phyloP scores from a whole-genome alignment of 225 moss, liverwort and hornwort genomes.

The Rhytidiadelphus loreus region DNA sequence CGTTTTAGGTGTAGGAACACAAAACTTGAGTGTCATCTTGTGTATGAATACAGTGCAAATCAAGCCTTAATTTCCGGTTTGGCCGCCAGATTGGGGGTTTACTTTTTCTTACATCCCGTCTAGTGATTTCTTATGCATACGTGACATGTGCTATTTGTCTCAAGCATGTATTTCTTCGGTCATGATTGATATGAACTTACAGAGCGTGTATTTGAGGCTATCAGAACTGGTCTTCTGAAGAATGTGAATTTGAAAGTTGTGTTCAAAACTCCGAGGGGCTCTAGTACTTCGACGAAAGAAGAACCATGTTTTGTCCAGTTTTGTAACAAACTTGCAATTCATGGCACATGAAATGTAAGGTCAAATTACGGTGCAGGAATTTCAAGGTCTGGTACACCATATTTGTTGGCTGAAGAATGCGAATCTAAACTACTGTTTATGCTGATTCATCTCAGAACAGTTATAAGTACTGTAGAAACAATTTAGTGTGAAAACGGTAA shows the following conservation, averaged over 20 bases:
- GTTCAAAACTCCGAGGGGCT: background rate
- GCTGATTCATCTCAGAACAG: background rate
- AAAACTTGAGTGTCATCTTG: background rate
- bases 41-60: constrained; percentile 16
- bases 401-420: background rate
- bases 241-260: background rate
- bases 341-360: background rate
- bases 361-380: background rate
- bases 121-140: background rate
- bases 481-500: background rate
- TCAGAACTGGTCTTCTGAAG: background rate
- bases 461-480: background rate
- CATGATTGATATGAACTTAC: background rate
- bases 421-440: background rate
- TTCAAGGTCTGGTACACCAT: background rate
- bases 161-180: background rate
- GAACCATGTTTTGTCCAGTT: background rate
- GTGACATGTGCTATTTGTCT: background rate
- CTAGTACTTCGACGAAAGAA: background rate
- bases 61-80: background rate
- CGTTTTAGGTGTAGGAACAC: background rate
- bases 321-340: background rate
- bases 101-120: background rate
- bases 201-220: background rate
- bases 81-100: background rate